These are phyloP conservation scores for Daldinia eschscholtzii DNA, from an alignment of 2,329 filamentous ascomycete genomes.

Conservation along the genomic window DNA sequence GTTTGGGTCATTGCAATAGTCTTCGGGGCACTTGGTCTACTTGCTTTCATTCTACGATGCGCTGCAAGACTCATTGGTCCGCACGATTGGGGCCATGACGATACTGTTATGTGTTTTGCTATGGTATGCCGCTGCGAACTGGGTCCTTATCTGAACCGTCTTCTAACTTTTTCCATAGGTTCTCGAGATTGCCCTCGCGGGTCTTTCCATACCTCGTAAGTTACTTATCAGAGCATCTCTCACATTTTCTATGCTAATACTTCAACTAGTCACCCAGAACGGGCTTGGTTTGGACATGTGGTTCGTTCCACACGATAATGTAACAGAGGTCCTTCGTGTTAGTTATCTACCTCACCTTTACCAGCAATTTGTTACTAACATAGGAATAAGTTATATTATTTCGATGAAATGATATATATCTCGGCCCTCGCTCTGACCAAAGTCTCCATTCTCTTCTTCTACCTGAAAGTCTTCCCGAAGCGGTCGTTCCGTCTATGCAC, in stretches of 20 bases:
- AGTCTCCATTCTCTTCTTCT: slow-evolving; percentile 56
- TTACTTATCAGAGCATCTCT: not conserved
- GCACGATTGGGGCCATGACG: slow-evolving; percentile 51
- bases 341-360: slow-evolving; percentile 22
- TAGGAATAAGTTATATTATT: slow-evolving; percentile 47
- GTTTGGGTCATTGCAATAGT: slow-evolving; percentile 47
- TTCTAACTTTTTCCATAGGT: slow-evolving; percentile 27
- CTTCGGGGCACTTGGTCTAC: slow-evolving; percentile 49
- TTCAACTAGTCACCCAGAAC: slow-evolving; percentile 52
- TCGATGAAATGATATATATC: slow-evolving; percentile 51
- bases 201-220: slow-evolving; percentile 49
- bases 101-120: slow-evolving; percentile 49
- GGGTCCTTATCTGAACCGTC: not conserved
- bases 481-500: slow-evolving; percentile 45
- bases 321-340: slow-evolving; percentile 57
- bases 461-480: slow-evolving; percentile 54
- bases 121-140: slow-evolving; percentile 41
- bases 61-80: slow-evolving; percentile 48
- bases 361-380: slow-evolving; percentile 11
- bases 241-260: slow-evolving; percentile 17
- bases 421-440: slow-evolving; percentile 51
- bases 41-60: slow-evolving; percentile 51
- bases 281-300: slow-evolving; percentile 61
- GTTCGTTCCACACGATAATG: slow-evolving; percentile 57
- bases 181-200: slow-evolving; percentile 46